These are phyloP conservation scores for Pouteria glomerata DNA, from an alignment of 148 eudicot species.

Conservation along the genomic window DNA sequence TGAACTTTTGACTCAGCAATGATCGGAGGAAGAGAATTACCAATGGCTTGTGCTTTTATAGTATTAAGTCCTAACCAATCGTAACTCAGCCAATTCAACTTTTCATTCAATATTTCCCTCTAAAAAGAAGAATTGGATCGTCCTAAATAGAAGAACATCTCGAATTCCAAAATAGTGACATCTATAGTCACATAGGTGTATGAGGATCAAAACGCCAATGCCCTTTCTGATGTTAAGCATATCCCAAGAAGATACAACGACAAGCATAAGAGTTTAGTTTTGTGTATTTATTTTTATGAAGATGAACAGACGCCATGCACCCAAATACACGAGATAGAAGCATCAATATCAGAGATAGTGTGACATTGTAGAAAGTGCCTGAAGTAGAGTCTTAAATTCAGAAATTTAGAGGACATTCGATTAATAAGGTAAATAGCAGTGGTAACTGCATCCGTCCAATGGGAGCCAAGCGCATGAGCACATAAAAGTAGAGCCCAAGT, in stretches of 20 bases:
- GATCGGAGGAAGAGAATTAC: no score
- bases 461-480: neutral
- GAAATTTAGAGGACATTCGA: no score
- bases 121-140: neutral
- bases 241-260: neutral
- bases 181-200: no score
- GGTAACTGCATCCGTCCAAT: neutral
- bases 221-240: neutral
- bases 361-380: no score
- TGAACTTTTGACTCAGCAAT: no score
- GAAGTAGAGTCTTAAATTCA: no score
- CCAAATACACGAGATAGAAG: no score
- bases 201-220: neutral
- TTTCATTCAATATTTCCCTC: neutral
- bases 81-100: neutral
- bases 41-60: neutral
- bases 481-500: neutral
- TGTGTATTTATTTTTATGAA: neutral
- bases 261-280: neutral
- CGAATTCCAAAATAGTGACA: neutral
- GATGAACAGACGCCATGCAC: neutral
- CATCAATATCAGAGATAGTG: no score
- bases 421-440: no score
- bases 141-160: no score
- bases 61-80: neutral